Conservation (phyloP, 148 eudicot genomes). For the Camellia lanceoleosa region DNA sequence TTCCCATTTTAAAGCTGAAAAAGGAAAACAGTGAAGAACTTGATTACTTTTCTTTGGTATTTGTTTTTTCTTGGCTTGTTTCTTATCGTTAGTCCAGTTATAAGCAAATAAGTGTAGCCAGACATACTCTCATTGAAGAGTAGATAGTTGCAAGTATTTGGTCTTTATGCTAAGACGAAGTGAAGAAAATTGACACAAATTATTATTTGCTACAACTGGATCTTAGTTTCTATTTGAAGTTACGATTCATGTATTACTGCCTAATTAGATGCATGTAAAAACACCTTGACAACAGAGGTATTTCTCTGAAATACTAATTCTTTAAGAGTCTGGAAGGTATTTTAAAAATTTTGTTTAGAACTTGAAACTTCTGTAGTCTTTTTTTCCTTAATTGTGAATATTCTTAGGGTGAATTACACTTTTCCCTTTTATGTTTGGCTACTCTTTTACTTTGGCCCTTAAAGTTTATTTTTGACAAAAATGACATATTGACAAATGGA, state of each 20-base stretch:
- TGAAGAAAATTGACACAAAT: background rate
- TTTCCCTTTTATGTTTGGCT: background rate
- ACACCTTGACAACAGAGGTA: background rate
- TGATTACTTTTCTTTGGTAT: conserved; percentile 1
- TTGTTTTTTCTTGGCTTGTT: background rate
- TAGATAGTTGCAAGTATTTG: background rate
- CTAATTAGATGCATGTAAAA: background rate
- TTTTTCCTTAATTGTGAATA: background rate
- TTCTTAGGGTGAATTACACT: no score
- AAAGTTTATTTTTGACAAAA: no score
- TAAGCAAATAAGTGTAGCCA: background rate
- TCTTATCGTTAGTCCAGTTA: background rate
- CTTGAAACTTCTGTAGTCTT: background rate
- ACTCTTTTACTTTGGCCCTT: background rate
- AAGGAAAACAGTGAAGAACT: background rate
- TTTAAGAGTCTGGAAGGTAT: conserved; percentile 2
- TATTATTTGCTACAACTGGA: background rate
- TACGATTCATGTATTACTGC: background rate
- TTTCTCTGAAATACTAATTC: background rate
- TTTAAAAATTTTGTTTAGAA: background rate
- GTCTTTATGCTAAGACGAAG: background rate
- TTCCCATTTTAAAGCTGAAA: background rate
- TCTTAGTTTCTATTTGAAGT: background rate
- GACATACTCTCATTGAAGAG: background rate
- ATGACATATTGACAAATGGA: no score